Evolutionary conservation across 345 rosid genomes (phyloP), one percentile per base, ranked within the genome.

Genomic region (Boechera retrofracta): DNA sequence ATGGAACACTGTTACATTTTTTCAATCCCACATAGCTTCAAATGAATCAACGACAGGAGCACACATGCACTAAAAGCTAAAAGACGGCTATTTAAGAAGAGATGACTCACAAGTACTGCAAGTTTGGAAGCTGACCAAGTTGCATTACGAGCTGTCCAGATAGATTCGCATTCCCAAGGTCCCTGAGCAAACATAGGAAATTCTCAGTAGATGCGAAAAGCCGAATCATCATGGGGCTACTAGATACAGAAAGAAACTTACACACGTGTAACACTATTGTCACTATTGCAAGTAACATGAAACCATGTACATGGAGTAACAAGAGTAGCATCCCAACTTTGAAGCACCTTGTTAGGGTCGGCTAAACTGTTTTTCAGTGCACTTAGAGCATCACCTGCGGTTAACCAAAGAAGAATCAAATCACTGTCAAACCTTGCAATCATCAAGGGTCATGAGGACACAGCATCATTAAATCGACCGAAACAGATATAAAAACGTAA

Each of bases 231-330:
- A 49, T 16, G 31, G 57, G n/a, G 49, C 16, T 44, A 42, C 49
- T 3, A 64, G 57, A 64, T 39, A 75, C 13, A 45, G 69, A 54
- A 41, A 66, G 78, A 78, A 71, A 85, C 97, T 86, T 89, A 94
- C 98, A 94, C 91, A 72, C 95, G 90, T 49, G 89, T 90, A 18
- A 92, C 97, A 57, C 90, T 89, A 73, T 87, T 90, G 12, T 91
- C 97, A 76, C 65, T 82, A 77, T 83, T 90, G 87, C 98, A 94
- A 41, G 98, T 94, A 61, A 94, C 94, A 74, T 94, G 90, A 74
- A 87, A 88, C 98, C 98, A 94, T 49, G 92, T 89, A 85, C 97
- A 94, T 4, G 97, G 98, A 77, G 89, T 91, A 60, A 87, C 93
- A 63, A 87, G 92, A 61, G 96, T 90, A 53, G 98, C 72, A 82